These are phyloP conservation scores for Mrakia hoshinonis DNA, from an alignment of 768 basidiomycete species.

Conservation along the genomic window DNA sequence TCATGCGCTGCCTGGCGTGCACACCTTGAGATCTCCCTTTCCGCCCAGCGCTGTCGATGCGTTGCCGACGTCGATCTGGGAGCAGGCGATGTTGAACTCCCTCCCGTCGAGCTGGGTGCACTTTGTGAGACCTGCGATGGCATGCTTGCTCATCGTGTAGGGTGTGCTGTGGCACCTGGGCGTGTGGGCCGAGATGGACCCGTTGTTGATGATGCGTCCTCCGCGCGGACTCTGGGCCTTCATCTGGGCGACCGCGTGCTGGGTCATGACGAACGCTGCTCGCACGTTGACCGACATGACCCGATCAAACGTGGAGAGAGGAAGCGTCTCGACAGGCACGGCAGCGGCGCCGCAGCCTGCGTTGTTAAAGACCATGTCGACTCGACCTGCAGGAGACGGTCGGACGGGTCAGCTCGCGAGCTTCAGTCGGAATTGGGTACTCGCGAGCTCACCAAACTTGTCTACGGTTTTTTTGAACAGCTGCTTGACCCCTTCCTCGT, in stretches of 20 bases:
- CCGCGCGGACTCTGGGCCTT: constrained; percentile 64
- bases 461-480: constrained; percentile 53
- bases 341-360: constrained; percentile 55
- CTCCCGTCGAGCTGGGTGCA: constrained; percentile 68
- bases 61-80: constrained; percentile 74
- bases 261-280: constrained; percentile 65
- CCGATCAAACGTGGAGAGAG: constrained; percentile 55
- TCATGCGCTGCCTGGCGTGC: too few relatives aligned
- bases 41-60: constrained; percentile 14
- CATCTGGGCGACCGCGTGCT: constrained; percentile 64
- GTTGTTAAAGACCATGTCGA: constrained; percentile 49
- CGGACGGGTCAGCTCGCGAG: constrained; percentile 42
- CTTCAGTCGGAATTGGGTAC: background rate
- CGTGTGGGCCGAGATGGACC: constrained; percentile 60
- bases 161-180: constrained; percentile 54
- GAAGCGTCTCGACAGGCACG: constrained; percentile 53
- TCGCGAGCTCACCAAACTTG: constrained; percentile 49
- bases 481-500: constrained; percentile 54
- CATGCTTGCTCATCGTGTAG: constrained; percentile 75
- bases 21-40: constrained; percentile 3
- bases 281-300: constrained; percentile 65
- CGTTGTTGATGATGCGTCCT: constrained; percentile 70
- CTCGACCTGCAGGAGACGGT: too few relatives aligned
- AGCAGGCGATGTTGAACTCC: constrained; percentile 60
- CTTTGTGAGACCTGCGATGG: constrained; percentile 66